Base-by-base conservation (phyloP, 495 filamentous ascomycete genomes). In the Halenospora varia region DNA sequence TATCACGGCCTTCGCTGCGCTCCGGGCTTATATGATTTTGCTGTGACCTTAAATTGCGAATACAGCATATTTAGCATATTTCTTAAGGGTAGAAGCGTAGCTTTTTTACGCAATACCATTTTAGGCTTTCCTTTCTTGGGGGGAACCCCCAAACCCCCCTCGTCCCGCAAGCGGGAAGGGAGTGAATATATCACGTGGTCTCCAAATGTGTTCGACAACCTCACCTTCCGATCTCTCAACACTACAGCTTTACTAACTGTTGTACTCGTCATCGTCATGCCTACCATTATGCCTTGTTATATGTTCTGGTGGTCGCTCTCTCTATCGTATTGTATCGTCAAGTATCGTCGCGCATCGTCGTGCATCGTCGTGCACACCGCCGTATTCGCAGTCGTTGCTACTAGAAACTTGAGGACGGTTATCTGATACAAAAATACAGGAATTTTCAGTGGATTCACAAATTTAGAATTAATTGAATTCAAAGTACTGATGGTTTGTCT, bases 401-500 rank as follows among this genome's bases (percentile, higher is more conserved):
- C 50, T 52, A 57, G 57, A 63, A 63, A 63, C 61, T 63, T 63
- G 53, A 64, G 62, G 52, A 61, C 45, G 54, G 48, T 40, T 25
- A 51, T 61, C 54, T 61, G 53, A 55, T 51, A 29, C 25, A 41
- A 55, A 51, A 65, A 62, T 29, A 39, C 54, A 65, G 55, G 42
- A 45, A 62, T 62, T 62, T 55, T 57, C 45, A 48, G 44, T 46
- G 42, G 18, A 35, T 54, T 60, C 15, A 60, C 22, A 60, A 57
- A 56, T 53, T 53, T 51, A 62, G 23, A 54, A 48, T 54, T 17
- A 53, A 51, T 66, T 61, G 29, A 66, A 48, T 55, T 56, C 49
- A 64, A 64, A 61, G 57, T 66, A 66, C 64, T 53, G 45, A 56
- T 47, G 44, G 23, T 59, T 56, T 66, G 53, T 64, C 64, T 64